These are phyloP conservation scores for Friedmanniomyces simplex DNA, from an alignment of 495 filamentous ascomycete species.

Conservation along the genomic window DNA sequence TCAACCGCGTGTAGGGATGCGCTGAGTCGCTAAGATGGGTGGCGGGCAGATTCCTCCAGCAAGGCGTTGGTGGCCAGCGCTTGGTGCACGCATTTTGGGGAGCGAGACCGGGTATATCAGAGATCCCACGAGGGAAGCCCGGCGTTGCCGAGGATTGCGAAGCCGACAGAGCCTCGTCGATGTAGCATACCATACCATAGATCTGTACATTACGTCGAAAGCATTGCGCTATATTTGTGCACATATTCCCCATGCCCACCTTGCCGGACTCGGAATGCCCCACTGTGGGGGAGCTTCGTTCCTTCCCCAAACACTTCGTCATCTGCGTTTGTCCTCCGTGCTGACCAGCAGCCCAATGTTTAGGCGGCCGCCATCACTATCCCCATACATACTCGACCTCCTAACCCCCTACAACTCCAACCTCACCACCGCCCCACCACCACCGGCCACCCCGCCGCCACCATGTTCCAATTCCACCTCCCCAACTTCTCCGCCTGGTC, in stretches of 20 bases:
- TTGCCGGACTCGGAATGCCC: too few species aligned
- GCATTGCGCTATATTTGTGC: too few species aligned
- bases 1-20: too few species aligned
- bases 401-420: neutral
- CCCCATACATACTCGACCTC: too few species aligned
- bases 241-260: too few species aligned
- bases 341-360: neutral
- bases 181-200: neutral
- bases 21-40: neutral
- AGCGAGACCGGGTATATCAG: neutral
- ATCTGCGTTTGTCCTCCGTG: neutral
- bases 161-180: neutral
- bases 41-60: neutral
- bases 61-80: neutral
- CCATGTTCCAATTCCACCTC: constrained; percentile 16
- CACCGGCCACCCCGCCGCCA: neutral
- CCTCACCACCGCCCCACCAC: neutral
- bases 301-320: neutral
- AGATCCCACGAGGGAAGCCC: neutral
- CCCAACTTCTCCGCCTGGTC: constrained; percentile 1
- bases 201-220: neutral
- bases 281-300: neutral
- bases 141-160: neutral
- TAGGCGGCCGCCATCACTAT: neutral
- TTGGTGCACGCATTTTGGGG: neutral